Conservation (phyloP, 2,329 filamentous ascomycete genomes). For the Cercospora citrullina region DNA sequence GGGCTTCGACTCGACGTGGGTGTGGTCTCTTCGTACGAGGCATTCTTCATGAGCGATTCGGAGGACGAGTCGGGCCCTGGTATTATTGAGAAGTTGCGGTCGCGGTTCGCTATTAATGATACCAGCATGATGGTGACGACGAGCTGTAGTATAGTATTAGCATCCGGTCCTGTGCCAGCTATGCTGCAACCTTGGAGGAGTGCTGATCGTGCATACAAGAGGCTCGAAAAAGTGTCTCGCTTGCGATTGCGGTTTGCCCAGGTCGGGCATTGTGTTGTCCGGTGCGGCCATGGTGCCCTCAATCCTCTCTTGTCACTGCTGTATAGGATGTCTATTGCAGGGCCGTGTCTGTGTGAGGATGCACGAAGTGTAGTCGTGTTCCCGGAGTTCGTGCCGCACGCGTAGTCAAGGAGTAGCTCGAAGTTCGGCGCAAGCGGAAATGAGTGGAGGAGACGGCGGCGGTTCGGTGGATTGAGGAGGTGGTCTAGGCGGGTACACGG, state of each 20-base stretch:
- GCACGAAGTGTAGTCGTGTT: background rate
- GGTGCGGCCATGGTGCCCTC: background rate
- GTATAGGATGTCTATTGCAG: background rate
- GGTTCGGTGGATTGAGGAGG: background rate
- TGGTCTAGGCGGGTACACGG: background rate
- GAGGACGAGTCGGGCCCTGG: slow-evolving; percentile 20
- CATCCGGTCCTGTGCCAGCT: background rate
- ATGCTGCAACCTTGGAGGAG: background rate
- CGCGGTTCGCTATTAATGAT: slow-evolving; percentile 46
- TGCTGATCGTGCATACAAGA: slow-evolving; percentile 25
- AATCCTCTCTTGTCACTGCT: background rate
- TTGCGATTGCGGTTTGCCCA: slow-evolving; percentile 32
- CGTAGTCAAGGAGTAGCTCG: background rate
- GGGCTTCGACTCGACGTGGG: slow-evolving; percentile 32
- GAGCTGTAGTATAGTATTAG: slow-evolving; percentile 36
- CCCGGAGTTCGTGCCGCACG: background rate
- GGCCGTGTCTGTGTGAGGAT: background rate
- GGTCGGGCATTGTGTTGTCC: slow-evolving; percentile 20
- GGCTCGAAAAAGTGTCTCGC: slow-evolving; percentile 33
- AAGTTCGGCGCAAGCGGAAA: background rate
- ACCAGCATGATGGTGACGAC: slow-evolving; percentile 46
- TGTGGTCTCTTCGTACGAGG: slow-evolving; percentile 22
- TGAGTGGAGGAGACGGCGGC: background rate
- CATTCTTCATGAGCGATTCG: slow-evolving; percentile 27
- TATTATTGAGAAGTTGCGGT: slow-evolving; percentile 39